These are phyloP conservation scores for Rhinocladiella similis DNA, from an alignment of 2,329 filamentous ascomycete species.

Conservation along the genomic window DNA sequence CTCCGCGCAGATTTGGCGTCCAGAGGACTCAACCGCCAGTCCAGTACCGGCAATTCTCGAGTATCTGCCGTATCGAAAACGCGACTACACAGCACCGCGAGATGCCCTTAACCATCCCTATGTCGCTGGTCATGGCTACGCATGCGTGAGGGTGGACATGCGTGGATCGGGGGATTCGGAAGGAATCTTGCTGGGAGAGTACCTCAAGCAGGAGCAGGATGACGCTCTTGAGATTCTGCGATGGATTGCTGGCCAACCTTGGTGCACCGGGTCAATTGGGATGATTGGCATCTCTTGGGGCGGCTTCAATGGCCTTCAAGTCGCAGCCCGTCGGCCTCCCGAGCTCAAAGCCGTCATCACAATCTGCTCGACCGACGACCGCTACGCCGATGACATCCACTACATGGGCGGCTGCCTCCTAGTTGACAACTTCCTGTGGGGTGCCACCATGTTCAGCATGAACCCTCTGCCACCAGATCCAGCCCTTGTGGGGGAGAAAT, in stretches of 20 bases:
- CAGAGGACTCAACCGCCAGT: neutral
- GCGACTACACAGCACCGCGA: slow-evolving; percentile 13
- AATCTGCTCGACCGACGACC: slow-evolving; percentile 13
- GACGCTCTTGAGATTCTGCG: slow-evolving; percentile 9
- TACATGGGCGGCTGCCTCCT: slow-evolving; percentile 14
- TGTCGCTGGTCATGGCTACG: slow-evolving; percentile 13
- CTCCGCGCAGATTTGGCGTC: slow-evolving; percentile 10
- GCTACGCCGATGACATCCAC: slow-evolving; percentile 14
- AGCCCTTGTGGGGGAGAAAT: slow-evolving; percentile 13
- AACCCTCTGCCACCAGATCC: slow-evolving; percentile 16
- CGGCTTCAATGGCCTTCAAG: slow-evolving; percentile 15
- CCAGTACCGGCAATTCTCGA: slow-evolving; percentile 16
- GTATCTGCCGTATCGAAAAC: slow-evolving; percentile 17
- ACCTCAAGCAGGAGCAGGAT: slow-evolving; percentile 16
- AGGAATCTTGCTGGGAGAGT: slow-evolving; percentile 13
- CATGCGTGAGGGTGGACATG: slow-evolving; percentile 17
- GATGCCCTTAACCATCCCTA: slow-evolving; percentile 15
- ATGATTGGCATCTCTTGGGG: slow-evolving; percentile 18
- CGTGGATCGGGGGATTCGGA: slow-evolving; percentile 14
- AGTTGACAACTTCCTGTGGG: slow-evolving; percentile 16
- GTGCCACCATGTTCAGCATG: slow-evolving; percentile 19
- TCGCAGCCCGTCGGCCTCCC: slow-evolving; percentile 8
- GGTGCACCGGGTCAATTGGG: slow-evolving; percentile 14
- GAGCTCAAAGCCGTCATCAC: slow-evolving; percentile 11
- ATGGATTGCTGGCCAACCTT: slow-evolving; percentile 13